These are phyloP conservation scores for Pochonia chlamydosporia DNA, from an alignment of 2,329 filamentous ascomycete species.

Conservation along the genomic window DNA sequence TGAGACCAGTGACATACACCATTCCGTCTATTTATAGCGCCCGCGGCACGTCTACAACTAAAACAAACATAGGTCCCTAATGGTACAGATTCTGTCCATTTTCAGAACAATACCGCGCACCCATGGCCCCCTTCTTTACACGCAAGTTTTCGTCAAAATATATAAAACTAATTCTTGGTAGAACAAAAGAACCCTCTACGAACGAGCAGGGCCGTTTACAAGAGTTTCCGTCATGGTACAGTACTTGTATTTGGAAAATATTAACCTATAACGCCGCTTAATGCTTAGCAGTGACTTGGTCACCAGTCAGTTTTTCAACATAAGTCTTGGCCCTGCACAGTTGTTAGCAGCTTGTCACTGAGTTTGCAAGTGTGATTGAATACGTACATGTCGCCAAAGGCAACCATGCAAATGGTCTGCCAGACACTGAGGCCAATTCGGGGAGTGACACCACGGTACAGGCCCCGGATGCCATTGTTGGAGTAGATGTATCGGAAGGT, in stretches of 20 bases:
- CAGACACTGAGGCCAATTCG: slow-evolving; percentile 93
- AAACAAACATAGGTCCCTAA: neutral
- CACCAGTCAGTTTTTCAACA: slow-evolving; percentile 61
- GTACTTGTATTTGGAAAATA: too few species aligned
- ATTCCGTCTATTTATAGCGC: neutral
- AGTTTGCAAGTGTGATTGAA: slow-evolving; percentile 10
- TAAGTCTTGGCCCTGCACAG: slow-evolving; percentile 60
- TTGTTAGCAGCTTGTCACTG: slow-evolving; percentile 18
- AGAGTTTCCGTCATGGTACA: too few species aligned
- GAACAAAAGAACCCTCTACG: too few species aligned
- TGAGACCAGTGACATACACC: too few species aligned
- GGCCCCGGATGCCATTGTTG: slow-evolving; percentile 79
- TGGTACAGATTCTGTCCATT: neutral
- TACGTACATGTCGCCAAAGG: slow-evolving; percentile 91
- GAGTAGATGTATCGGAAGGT: slow-evolving; percentile 82
- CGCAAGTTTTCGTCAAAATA: neutral
- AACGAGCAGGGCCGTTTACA: too few species aligned
- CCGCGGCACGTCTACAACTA: neutral
- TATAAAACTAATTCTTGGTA: too few species aligned
- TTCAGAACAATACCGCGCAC: neutral
- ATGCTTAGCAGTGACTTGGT: slow-evolving; percentile 61
- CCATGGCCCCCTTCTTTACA: neutral
- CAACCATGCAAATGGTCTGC: slow-evolving; percentile 99
- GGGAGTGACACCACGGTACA: slow-evolving; percentile 93
- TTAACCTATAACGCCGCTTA: slow-evolving; percentile 44